Percentiles rank a stretch among this genome's conserved stretches.
phyloP scores from a whole-genome alignment of 441 rosid species.

The Mallotus repandus region DNA sequence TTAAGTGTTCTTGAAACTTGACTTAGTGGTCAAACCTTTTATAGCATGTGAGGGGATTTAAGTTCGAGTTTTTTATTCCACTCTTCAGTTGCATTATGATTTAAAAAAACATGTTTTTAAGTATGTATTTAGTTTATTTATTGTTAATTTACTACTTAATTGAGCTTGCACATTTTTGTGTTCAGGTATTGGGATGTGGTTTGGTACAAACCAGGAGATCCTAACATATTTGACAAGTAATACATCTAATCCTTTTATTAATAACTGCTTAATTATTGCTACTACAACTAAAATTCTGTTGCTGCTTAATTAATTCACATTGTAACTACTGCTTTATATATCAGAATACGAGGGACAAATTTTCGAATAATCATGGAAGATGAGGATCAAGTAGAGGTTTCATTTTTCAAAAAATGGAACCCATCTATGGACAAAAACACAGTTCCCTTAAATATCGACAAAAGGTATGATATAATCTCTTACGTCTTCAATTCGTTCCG shows the following conservation, averaged over 20 bases:
- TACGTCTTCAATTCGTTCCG: too few species aligned
- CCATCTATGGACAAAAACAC: slow-evolving; percentile 17
- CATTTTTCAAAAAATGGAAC: slow-evolving; percentile 60
- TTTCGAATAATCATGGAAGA: slow-evolving; percentile 38
- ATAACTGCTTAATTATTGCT: too few species aligned
- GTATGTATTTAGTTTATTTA: too few species aligned
- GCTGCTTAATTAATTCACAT: too few species aligned
- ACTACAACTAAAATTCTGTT: too few species aligned
- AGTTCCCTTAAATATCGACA: slow-evolving; percentile 67
- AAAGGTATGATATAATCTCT: slow-evolving; percentile 42
- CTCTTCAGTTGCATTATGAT: too few species aligned
- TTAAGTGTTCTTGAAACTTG: too few species aligned
- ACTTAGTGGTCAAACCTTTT: too few species aligned
- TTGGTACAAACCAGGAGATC: slow-evolving; percentile 45
- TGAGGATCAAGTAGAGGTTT: slow-evolving; percentile 61
- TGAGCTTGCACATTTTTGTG: background rate
- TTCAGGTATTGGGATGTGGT: slow-evolving; percentile 58
- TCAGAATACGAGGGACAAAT: slow-evolving; percentile 45
- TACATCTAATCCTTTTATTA: background rate
- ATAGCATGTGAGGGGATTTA: too few species aligned
- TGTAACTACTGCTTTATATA: background rate
- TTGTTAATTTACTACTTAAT: too few species aligned
- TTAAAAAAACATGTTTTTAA: too few species aligned
- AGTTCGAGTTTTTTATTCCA: too few species aligned
- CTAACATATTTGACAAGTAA: slow-evolving; percentile 37